Evolutionary conservation across 2,329 filamentous ascomycete genomes (phyloP).

Genomic region (Teratosphaeria viscida): DNA sequence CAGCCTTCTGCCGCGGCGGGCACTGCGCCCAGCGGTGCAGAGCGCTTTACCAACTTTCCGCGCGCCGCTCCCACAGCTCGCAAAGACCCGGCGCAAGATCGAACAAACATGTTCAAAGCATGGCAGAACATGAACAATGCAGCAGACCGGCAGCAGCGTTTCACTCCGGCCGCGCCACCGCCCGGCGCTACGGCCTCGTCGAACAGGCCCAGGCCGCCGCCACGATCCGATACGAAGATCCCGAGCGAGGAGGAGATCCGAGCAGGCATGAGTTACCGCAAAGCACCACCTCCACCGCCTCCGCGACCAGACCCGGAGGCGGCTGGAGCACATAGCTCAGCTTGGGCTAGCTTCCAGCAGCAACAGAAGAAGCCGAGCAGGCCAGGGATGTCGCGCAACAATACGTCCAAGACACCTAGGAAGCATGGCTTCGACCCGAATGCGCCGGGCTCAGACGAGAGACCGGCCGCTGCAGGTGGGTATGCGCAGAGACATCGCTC

Average conservation of each 20-base stretch:
- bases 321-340: slow-evolving; percentile 10
- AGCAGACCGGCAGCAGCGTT: slow-evolving; percentile 21
- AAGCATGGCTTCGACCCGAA: slow-evolving; percentile 49
- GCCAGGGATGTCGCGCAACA: slow-evolving; percentile 28
- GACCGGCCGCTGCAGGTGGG: slow-evolving; percentile 34
- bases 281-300: slow-evolving; percentile 9
- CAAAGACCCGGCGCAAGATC: slow-evolving; percentile 29
- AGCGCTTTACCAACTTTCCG: slow-evolving; percentile 36
- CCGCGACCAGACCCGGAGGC: slow-evolving; percentile 14
- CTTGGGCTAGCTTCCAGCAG: slow-evolving; percentile 25
- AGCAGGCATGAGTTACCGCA: slow-evolving; percentile 25
- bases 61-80: slow-evolving; percentile 17
- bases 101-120: slow-evolving; percentile 36
- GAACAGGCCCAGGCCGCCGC: slow-evolving; percentile 14
- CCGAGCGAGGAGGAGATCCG: slow-evolving; percentile 28
- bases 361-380: slow-evolving; percentile 17
- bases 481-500: slow-evolving; percentile 21
- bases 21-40: slow-evolving; percentile 28
- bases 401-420: slow-evolving; percentile 34
- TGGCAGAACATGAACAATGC: slow-evolving; percentile 40
- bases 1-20: slow-evolving; percentile 9
- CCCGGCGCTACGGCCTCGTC: slow-evolving; percentile 10
- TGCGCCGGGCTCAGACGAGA: slow-evolving; percentile 49
- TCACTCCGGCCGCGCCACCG: slow-evolving; percentile 4
- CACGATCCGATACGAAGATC: slow-evolving; percentile 25